Conservation (phyloP, 768 basidiomycete genomes). For the Mycena crocata region DNA sequence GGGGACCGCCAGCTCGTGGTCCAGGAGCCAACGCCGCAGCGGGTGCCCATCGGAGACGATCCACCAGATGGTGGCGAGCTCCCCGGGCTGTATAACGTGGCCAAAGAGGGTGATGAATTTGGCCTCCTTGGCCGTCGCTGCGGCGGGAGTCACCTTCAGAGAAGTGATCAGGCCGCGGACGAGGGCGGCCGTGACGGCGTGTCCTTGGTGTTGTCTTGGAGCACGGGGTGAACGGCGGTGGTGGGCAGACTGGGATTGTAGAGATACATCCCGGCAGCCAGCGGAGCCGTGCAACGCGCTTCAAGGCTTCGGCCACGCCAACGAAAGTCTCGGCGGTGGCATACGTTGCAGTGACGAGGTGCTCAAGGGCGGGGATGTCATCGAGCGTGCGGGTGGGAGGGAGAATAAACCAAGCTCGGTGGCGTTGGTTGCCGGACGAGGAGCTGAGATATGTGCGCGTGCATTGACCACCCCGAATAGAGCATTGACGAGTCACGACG, state of each 20-base stretch:
- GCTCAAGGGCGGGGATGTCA: conserved; percentile 18
- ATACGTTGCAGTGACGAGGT: conserved; percentile 14
- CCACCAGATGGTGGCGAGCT: background rate
- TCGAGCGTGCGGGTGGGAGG: conserved; percentile 13
- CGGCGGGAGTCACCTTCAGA: background rate
- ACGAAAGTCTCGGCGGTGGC: conserved; percentile 8
- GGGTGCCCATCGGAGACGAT: conserved; percentile 18
- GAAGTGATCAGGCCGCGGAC: background rate
- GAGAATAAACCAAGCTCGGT: background rate
- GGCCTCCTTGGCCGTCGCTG: background rate
- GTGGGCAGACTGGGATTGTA: background rate
- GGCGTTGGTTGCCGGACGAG: background rate
- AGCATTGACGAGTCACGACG: background rate
- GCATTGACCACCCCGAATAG: background rate
- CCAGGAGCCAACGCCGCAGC: conserved; percentile 17
- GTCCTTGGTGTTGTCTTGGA: conserved; percentile 3
- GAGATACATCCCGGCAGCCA: conserved; percentile 1
- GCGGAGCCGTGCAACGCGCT: background rate
- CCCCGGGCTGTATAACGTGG: background rate
- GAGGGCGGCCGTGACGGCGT: background rate
- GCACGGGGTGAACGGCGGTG: background rate
- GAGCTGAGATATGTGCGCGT: background rate
- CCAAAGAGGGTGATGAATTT: background rate
- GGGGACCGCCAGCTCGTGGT: conserved; percentile 12
- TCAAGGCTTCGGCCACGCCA: background rate